phyloP scores from a whole-genome alignment of 2,329 filamentous ascomycete genomes.

The Rugonectria rugulosa region DNA sequence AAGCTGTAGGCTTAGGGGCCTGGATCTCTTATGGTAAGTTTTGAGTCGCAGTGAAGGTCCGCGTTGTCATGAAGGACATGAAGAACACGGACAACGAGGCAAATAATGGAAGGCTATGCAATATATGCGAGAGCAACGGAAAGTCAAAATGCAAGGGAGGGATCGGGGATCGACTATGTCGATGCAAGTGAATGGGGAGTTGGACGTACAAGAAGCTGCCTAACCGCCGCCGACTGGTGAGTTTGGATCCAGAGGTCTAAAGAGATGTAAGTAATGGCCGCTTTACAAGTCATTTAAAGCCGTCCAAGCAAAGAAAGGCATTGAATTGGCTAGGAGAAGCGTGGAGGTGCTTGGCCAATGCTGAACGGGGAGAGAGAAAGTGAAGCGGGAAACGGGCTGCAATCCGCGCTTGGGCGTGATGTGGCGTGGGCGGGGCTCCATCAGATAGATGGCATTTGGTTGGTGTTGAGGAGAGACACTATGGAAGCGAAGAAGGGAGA shows the following conservation, averaged over 20 bases:
- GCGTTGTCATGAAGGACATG: neutral
- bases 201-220: slow-evolving; percentile 33
- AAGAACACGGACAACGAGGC: neutral
- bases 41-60: slow-evolving; percentile 51
- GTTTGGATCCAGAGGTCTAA: slow-evolving; percentile 12
- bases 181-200: slow-evolving; percentile 5
- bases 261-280: no score
- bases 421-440: slow-evolving; percentile 38
- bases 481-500: slow-evolving; percentile 14
- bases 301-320: slow-evolving; percentile 24
- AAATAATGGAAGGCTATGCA: neutral
- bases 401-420: slow-evolving; percentile 39
- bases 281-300: slow-evolving; percentile 30
- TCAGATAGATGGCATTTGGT: slow-evolving; percentile 30
- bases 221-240: slow-evolving; percentile 18
- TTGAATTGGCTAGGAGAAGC: slow-evolving; percentile 27
- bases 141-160: slow-evolving; percentile 3
- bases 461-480: slow-evolving; percentile 22
- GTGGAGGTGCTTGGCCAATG: slow-evolving; percentile 23
- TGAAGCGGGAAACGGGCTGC: slow-evolving; percentile 37
- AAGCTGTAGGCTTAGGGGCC: slow-evolving; percentile 67
- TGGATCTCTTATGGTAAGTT: slow-evolving; percentile 68
- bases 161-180: slow-evolving; percentile 14
- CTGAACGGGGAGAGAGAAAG: slow-evolving; percentile 24
- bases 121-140: neutral